Conservation (phyloP, 208 protist species). For the Acanthamoeba healyi region DNA sequence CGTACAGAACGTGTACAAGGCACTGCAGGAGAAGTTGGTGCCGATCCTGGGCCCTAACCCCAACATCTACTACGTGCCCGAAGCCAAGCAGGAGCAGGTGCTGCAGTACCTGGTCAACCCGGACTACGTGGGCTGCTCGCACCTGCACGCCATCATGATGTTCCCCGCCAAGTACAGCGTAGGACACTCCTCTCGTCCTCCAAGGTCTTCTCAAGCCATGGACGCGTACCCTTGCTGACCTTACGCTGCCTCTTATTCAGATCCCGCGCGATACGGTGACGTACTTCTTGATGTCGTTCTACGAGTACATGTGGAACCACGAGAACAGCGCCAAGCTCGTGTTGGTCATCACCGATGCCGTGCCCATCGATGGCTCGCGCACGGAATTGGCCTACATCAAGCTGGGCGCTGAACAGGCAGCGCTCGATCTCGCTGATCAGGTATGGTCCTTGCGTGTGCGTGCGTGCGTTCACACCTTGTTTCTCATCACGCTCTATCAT, state of each 20-base stretch:
- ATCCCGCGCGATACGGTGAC: background rate
- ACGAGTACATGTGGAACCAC: slow-evolving; percentile 28
- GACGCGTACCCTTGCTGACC: background rate
- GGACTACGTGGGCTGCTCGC: slow-evolving; percentile 49
- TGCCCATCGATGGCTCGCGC: slow-evolving; percentile 38
- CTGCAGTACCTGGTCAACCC: background rate
- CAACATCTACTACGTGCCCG: slow-evolving; percentile 56
- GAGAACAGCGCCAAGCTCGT: slow-evolving; percentile 24
- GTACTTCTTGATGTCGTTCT: slow-evolving; percentile 42
- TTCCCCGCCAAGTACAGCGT: slow-evolving; percentile 40
- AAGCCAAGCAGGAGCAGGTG: slow-evolving; percentile 20
- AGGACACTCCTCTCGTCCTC: background rate
- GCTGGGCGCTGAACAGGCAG: background rate
- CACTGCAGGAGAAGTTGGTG: background rate
- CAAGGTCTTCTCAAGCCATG: background rate
- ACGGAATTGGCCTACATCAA: slow-evolving; percentile 37
- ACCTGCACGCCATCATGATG: slow-evolving; percentile 42
- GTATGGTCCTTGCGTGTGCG: background rate
- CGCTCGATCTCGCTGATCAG: slow-evolving; percentile 41
- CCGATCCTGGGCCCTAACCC: slow-evolving; percentile 15
- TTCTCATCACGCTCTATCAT: no score
- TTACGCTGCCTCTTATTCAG: background rate
- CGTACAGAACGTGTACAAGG: slow-evolving; percentile 16
- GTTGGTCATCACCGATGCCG: slow-evolving; percentile 35
- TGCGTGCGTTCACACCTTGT: background rate